These are phyloP conservation scores for Dalbergia cultrata DNA, from an alignment of 306 rosid genomes.

Conservation along the genomic window DNA sequence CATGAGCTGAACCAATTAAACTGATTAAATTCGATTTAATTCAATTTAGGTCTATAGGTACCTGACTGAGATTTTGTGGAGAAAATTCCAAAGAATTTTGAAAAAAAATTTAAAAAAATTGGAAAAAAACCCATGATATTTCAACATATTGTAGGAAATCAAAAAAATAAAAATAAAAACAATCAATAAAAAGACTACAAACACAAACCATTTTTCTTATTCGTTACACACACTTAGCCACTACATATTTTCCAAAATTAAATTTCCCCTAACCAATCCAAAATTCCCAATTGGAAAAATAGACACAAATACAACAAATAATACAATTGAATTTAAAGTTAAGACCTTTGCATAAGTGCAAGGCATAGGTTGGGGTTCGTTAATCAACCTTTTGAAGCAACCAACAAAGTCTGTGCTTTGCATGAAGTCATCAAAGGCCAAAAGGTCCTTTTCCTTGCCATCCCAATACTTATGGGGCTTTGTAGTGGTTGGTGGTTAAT, in stretches of 20 bases:
- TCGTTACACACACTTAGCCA: conserved; percentile 36
- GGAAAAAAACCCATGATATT: too few relatives aligned
- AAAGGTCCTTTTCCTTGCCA: conserved; percentile 78
- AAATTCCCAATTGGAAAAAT: conserved; percentile 23
- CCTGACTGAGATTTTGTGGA: too few relatives aligned
- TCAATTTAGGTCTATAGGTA: too few relatives aligned
- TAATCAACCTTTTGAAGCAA: conserved; percentile 70
- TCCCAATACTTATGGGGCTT: conserved; percentile 92
- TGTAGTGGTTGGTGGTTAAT: conserved; percentile 80
- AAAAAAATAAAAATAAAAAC: too few relatives aligned
- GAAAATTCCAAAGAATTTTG: too few relatives aligned
- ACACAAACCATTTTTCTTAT: conserved; percentile 35
- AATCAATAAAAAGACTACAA: conserved; percentile 22
- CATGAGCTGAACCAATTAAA: too few relatives aligned
- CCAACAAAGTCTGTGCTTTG: conserved; percentile 83
- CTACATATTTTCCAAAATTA: background rate
- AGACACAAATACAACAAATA: background rate
- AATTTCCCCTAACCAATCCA: conserved; percentile 2
- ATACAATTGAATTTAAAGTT: conserved; percentile 6
- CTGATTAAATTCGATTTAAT: too few relatives aligned
- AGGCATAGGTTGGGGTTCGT: conserved; percentile 53
- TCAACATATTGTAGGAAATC: too few relatives aligned
- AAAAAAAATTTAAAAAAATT: too few relatives aligned
- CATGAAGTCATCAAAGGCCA: conserved; percentile 73
- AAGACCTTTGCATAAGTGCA: conserved; percentile 63